Percentiles rank a stretch among this genome's conserved stretches.
Evolutionary conservation across 164 flowering plant species (phyloP).

Genomic region (Annona squamosa): DNA sequence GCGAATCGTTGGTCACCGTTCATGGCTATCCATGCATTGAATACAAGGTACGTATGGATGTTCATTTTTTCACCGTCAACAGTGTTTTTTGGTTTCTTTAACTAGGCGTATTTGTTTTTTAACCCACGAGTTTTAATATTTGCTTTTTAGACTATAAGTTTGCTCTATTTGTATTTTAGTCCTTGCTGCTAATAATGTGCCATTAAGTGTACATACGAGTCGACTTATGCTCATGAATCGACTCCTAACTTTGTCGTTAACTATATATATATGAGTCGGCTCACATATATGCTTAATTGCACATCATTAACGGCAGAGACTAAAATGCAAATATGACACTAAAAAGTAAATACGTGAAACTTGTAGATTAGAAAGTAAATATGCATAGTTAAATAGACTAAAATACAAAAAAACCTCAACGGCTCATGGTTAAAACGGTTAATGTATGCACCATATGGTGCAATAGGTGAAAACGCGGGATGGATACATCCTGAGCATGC

Average conservation of each 20-base stretch:
- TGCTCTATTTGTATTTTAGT: not conserved
- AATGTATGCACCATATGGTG: not conserved
- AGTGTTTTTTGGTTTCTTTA: not conserved
- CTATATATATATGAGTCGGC: too few species aligned
- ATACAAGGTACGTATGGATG: slow-evolving; percentile 29
- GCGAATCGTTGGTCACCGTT: slow-evolving; percentile 39
- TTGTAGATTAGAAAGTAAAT: too few species aligned
- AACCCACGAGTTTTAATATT: too few species aligned
- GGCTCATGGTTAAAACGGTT: not conserved
- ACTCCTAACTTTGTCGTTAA: too few species aligned
- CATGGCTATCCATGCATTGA: slow-evolving; percentile 74
- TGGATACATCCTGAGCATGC: slow-evolving; percentile 57
- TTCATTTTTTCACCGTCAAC: not conserved
- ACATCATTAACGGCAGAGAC: too few species aligned
- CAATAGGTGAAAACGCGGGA: slow-evolving; percentile 56
- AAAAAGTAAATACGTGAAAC: too few species aligned
- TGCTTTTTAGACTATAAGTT: not conserved
- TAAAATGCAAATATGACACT: too few species aligned
- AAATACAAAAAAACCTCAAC: not conserved
- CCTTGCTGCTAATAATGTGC: too few species aligned
- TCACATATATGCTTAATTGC: too few species aligned
- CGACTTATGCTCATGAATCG: too few species aligned
- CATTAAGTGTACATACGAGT: too few species aligned
- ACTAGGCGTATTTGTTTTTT: not conserved
- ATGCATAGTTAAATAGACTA: too few species aligned